Percentiles rank a stretch among this genome's conserved stretches.
These are phyloP conservation scores for Pinus taeda DNA, from an alignment of 75 land plant genomes.

Conservation along the genomic window DNA sequence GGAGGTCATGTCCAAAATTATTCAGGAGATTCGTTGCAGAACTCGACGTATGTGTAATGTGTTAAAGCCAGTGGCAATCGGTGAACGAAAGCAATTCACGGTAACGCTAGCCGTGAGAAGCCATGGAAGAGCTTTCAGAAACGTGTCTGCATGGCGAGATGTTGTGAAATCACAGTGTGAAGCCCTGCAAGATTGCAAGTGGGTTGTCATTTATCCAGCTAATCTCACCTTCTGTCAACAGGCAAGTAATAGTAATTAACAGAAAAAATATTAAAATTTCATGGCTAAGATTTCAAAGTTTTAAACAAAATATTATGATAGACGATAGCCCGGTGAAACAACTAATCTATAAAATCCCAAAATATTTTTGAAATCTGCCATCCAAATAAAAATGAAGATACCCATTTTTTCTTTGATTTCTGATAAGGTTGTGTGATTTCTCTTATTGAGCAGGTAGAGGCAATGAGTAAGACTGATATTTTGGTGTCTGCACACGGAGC, in stretches of 20 bases:
- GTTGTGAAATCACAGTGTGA: slow-evolving; percentile 15
- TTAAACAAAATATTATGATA: too few relatives aligned
- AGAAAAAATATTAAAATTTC: too few relatives aligned
- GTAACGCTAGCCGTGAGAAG: slow-evolving; percentile 22
- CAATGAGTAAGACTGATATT: slow-evolving; percentile 29
- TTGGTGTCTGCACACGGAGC: slow-evolving; percentile 36
- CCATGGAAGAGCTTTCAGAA: slow-evolving; percentile 15
- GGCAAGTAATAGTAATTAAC: neutral
- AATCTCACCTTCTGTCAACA: slow-evolving; percentile 31
- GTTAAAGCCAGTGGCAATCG: too few relatives aligned
- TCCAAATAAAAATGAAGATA: too few relatives aligned
- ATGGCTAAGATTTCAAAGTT: too few relatives aligned
- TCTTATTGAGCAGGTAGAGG: neutral
- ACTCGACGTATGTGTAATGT: slow-evolving; percentile 9
- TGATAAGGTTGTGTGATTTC: too few relatives aligned
- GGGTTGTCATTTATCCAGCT: slow-evolving; percentile 9
- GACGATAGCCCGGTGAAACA: too few relatives aligned
- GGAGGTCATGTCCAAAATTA: neutral
- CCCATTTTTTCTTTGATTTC: too few relatives aligned
- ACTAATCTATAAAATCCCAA: too few relatives aligned
- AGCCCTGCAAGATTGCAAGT: slow-evolving; percentile 14
- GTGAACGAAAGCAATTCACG: neutral
- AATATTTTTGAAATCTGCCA: too few relatives aligned
- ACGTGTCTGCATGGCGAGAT: slow-evolving; percentile 12
- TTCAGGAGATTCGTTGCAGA: slow-evolving; percentile 19